These are phyloP conservation scores for Beta vulgaris DNA, from an alignment of 148 eudicot species.

Conservation along the genomic window DNA sequence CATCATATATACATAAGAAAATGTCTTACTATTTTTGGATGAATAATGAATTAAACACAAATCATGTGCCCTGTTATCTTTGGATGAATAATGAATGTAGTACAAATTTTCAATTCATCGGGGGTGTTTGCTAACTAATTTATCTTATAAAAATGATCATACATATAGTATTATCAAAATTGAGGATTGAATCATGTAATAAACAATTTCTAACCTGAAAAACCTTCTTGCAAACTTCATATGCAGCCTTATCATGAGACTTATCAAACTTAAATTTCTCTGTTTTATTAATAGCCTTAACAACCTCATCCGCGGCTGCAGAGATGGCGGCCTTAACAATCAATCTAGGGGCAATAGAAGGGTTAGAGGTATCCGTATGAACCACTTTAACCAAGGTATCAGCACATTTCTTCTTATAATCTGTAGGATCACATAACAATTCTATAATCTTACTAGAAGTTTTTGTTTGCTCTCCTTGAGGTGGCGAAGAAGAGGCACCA, in stretches of 20 bases:
- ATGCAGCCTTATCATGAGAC: constrained; percentile 53
- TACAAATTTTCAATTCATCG: no score
- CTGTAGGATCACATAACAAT: constrained; percentile 53
- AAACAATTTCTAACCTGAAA: constrained; percentile 23
- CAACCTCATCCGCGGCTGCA: constrained; percentile 43
- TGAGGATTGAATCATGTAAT: no score
- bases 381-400: constrained; percentile 39
- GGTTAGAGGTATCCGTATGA: constrained; percentile 20
- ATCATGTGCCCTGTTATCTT: no score
- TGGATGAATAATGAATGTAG: no score
- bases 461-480: constrained; percentile 3
- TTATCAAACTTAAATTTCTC: constrained; percentile 38
- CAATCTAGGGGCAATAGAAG: constrained; percentile 39
- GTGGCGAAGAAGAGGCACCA: neutral
- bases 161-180: no score
- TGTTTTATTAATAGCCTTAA: constrained; percentile 33
- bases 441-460: constrained; percentile 36
- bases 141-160: no score
- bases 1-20: no score
- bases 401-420: constrained; percentile 57
- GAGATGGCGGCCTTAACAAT: constrained; percentile 56
- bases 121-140: no score
- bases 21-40: no score
- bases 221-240: constrained; percentile 55
- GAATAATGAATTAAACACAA: no score